Evolutionary conservation across 352 stramenopile genomes (phyloP), one percentile per base, ranked within the genome.

Genomic region (Globisporangium irregulare): DNA sequence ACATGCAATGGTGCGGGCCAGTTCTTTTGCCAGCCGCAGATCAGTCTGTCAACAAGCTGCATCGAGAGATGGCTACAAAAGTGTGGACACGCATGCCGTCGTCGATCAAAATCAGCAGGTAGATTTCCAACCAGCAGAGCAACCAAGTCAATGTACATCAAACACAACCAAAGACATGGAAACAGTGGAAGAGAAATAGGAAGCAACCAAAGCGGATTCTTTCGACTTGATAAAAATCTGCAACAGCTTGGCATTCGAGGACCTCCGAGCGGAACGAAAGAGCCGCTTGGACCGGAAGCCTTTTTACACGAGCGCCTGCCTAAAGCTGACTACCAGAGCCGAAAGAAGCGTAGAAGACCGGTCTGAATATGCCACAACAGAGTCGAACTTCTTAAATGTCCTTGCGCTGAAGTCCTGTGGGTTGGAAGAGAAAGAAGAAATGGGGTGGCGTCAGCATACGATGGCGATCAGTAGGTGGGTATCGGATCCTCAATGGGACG

Each of bases 331-430:
- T 56, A 59, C 25, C 43, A 41, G 34, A 25, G 43, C 38, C 70
- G 69, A 76, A 59, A 73, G 63, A 76, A 78, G 73, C 73, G 79
- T 84, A 89, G 82, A 93, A 91, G 84, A 91, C 85, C 82, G 78
- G 86, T 90, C 89, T 84, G 84, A 80, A 86, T 82, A 80, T 86
- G 81, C 74, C 75, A 73, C 73, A 76, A 66, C 72, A 78, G 72
- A 63, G 71, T 70, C 58, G 66, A 70, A 81, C 75, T 76, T 69
- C 76, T 83, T 96, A 96, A 81, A 96, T 96, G 86, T 96, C 88
- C 88, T 96, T 96, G 85, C 88, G 88, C 79, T 95, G 88, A 74
- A 96, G 87, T 89, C 87, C 86, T 94, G 74, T 56, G 10, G 9
- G 5, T 27, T 22, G n/a, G 15, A 61, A 32, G 29, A 32, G 29